Evolutionary conservation across 306 rosid species (phyloP), one percentile per base, ranked within the genome.

Genomic region (Senna siamea): DNA sequence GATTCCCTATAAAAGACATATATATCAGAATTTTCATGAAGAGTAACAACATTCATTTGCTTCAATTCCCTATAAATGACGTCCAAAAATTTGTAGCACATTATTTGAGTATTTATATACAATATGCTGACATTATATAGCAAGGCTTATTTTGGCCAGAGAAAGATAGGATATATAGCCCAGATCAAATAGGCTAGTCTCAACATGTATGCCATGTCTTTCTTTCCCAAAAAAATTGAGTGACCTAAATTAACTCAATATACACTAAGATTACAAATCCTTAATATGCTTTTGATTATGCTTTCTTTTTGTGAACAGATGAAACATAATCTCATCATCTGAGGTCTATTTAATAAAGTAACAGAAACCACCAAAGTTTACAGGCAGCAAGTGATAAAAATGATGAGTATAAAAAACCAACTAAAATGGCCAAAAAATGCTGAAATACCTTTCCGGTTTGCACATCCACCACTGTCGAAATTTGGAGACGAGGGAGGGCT

Each of bases 401-500:
- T 26, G 7, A 56, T 10, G 76, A 72, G 59, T 70, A 14, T 20
- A 43, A 73, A 8, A n/a, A 34, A 65, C 35, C 63, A 73, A 28
- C 56, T 38, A 71, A 74, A 76, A 40, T 58, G 38, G 17, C 70
- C 69, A 55, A 73, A 70, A 72, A 47, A 53, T 41, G 52, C 38
- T 4, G 50, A 61, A 47, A 26, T 76, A 94, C 98, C 98, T 87
- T 94, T 77, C 99, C 99, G 0, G 99, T 94, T 60, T 83, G 90
- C 0, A 86, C 55, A 84, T 94, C 99, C 85, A 94, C 99, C 61
- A 94, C 99, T 12, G 99, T 94, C 41, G 99, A 94, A 85, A 82
- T 52, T 69, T 89, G 83, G 73, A 94, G 90, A 76, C 92, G 96
- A 79, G 99, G 95, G 69, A 71, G 89, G 63, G 99, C 97, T 60